Evolutionary conservation across 2,329 filamentous ascomycete genomes (phyloP), one percentile per base, ranked within the genome.

Genomic region (Fusarium algeriense): DNA sequence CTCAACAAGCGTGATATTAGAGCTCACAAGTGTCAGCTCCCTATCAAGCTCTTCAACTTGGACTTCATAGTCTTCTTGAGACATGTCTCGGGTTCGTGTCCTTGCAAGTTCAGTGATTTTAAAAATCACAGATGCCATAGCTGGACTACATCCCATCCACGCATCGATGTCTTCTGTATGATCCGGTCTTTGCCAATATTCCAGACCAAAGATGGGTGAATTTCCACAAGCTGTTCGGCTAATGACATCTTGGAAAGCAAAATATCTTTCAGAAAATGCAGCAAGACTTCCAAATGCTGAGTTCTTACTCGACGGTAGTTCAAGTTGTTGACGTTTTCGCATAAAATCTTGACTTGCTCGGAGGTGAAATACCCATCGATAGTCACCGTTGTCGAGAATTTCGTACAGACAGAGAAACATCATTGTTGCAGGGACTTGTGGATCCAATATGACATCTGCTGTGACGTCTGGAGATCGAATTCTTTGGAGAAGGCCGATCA

Each of bases 241-340:
- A 67, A 86, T 86, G 19, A 85, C 83, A 63, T 86, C 85, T 63
- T 86, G 85, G 17, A 85, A 86, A 6, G 85, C 85, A 59, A 86
- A 86, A 67, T 85, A 86, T 3, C 81, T 79, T 66, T 86, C 84
- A 1, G 83, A 81, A 9, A 81, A 80, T 0, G 81, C 75, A 7
- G 67, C 53, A 8, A 75, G 60, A 26, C 49, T 71, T 7, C 20
- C 67, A 23, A 54, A 60, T 7, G 63, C 50, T 1, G 45, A 35
- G 5, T 32, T 43, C 3, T 49, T 23, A 2, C 32, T 35, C 1
- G 58, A n/a, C 71, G 75, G 50, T 75, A 76, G 19, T 52, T 56
- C 46, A 11, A 77, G 53, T 10, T 70, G 71, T 34, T 79, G 78
- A 19, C 83, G 78, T 7, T 82, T 75, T 4, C 80, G 77, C 45